Evolutionary conservation across 352 stramenopile genomes (phyloP).

Genomic region (Pythium plurisporium): DNA sequence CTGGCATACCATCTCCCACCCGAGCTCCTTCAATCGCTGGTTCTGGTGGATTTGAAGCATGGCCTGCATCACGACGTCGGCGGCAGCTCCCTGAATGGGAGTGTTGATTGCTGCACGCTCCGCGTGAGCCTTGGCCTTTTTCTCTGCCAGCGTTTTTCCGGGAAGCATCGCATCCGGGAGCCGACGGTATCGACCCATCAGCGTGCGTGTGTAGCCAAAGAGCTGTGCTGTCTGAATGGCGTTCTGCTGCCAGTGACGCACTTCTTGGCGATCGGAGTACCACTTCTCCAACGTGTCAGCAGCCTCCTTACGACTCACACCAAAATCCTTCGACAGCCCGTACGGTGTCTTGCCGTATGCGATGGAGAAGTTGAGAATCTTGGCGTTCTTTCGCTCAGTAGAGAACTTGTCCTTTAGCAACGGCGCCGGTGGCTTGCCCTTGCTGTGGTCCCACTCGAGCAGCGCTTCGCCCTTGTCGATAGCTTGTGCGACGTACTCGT

Average conservation of each 20-base stretch:
- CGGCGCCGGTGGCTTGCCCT: conserved; percentile 88
- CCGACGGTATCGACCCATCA: conserved; percentile 97
- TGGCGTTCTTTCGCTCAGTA: conserved; percentile 96
- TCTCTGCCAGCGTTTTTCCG: conserved; percentile 47
- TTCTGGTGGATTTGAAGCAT: conserved; percentile 98
- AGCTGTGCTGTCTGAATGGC: conserved; percentile 87
- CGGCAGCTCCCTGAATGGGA: conserved; percentile 97
- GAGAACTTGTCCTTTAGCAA: conserved; percentile 98
- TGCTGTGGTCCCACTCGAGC: conserved; percentile 96
- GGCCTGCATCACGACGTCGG: conserved; percentile 98
- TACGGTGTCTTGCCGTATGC: conserved; percentile 99
- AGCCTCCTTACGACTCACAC: conserved; percentile 74
- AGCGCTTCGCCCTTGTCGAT: conserved; percentile 95
- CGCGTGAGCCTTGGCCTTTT: conserved; percentile 81
- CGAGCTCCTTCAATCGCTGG: conserved; percentile 88
- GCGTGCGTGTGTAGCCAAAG: conserved; percentile 90
- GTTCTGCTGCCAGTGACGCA: conserved; percentile 91
- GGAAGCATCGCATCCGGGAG: conserved; percentile 91
- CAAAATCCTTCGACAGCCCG: conserved; percentile 92
- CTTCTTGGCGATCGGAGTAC: conserved; percentile 93
- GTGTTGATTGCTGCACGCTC: conserved; percentile 99
- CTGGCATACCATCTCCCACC: conserved; percentile 98
- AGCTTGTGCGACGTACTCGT: conserved; percentile 95
- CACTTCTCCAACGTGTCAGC: conserved; percentile 92
- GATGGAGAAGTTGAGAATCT: conserved; percentile 99